Percentiles rank a stretch among this genome's conserved stretches.
Conservation (phyloP, 1,284 basidiomycete genomes). For the Cutaneotrichosporon spelunceum region DNA sequence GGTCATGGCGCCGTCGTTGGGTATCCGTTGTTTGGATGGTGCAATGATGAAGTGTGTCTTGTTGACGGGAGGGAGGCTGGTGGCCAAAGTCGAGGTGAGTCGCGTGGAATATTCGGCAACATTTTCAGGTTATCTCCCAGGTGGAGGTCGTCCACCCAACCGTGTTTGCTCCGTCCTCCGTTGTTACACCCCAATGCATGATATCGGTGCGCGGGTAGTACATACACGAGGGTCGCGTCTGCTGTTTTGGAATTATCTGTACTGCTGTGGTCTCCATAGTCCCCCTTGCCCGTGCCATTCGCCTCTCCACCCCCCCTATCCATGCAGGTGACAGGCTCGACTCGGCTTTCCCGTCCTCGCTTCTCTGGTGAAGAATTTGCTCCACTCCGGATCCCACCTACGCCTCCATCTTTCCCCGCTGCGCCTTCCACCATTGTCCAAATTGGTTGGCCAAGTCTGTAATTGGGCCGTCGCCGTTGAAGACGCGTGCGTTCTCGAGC, state of each 20-base stretch:
- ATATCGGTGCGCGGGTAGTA: conserved; percentile 1
- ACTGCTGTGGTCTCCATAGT: neutral
- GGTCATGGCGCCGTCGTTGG: neutral
- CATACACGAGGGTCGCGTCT: neutral
- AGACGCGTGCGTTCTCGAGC: conserved; percentile 48
- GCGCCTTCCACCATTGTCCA: conserved; percentile 40
- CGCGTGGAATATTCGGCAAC: conserved; percentile 1
- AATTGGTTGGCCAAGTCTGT: conserved; percentile 39
- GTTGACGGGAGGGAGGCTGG: neutral
- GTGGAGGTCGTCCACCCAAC: conserved; percentile 4
- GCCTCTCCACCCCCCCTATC: no score
- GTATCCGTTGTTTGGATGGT: neutral
- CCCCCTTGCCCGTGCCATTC: no score
- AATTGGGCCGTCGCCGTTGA: conserved; percentile 44
- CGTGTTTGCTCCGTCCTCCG: neutral
- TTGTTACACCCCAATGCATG: neutral
- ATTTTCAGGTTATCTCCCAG: neutral
- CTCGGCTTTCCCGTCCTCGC: neutral
- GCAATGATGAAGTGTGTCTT: neutral
- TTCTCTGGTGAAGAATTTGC: neutral
- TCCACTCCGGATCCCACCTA: neutral
- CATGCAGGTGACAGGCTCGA: neutral
- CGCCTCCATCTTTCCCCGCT: conserved; percentile 40
- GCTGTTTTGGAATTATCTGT: neutral
- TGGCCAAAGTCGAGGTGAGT: conserved; percentile 2